Percentiles rank a stretch among this genome's conserved stretches.
Conservation (phyloP, 352 stramenopile species). For the Phytophthora brassicae region DNA sequence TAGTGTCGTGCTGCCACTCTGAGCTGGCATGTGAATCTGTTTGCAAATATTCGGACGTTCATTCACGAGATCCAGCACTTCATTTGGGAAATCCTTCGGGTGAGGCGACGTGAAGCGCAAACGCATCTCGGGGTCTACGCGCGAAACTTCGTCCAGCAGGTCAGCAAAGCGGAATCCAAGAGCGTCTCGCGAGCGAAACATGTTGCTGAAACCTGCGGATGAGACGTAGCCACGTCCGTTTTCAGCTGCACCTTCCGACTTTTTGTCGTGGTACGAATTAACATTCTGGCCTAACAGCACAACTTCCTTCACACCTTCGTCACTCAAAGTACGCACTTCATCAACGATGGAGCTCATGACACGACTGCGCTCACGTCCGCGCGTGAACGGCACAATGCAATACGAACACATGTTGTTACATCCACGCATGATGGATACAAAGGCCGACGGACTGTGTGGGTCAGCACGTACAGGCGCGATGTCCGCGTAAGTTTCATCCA, state of each 20-base stretch:
- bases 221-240: constrained; percentile 78
- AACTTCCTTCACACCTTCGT: constrained; percentile 96
- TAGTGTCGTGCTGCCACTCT: constrained; percentile 92
- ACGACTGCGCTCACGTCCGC: constrained; percentile 93
- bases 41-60: constrained; percentile 97
- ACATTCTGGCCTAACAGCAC: constrained; percentile 99
- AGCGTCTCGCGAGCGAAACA: constrained; percentile 88
- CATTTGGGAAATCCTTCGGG: constrained; percentile 98
- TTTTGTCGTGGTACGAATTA: constrained; percentile 98
- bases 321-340: constrained; percentile 89
- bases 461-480: constrained; percentile 93
- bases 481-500: constrained; percentile 99
- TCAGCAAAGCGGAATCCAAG: constrained; percentile 97
- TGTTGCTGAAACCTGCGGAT: constrained; percentile 94
- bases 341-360: constrained; percentile 94
- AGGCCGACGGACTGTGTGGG: constrained; percentile 87
- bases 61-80: constrained; percentile 88
- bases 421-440: constrained; percentile 98
- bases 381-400: constrained; percentile 99
- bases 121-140: constrained; percentile 94
- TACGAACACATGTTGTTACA: constrained; percentile 99
- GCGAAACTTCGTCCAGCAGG: constrained; percentile 93
- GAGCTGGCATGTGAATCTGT: constrained; percentile 97
- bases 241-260: constrained; percentile 66
- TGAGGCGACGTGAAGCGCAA: constrained; percentile 99